Evolutionary conservation across 1,139 yeast genomes (phyloP).

Genomic region (Wickerhamomyces sp.): DNA sequence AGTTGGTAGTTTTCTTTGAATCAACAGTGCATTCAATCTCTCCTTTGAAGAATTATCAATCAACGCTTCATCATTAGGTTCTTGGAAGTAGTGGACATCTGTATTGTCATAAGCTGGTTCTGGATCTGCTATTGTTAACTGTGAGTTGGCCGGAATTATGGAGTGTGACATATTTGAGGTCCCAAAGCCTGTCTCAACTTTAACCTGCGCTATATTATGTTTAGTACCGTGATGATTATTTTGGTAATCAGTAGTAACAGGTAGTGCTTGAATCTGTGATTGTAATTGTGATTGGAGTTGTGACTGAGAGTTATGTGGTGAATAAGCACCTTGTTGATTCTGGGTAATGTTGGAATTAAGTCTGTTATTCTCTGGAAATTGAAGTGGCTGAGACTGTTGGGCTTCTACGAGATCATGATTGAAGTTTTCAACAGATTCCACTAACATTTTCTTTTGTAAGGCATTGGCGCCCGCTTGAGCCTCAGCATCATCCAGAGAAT

Average conservation of each 20-base stretch:
- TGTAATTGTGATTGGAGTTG: neutral
- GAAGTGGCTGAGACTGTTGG: neutral
- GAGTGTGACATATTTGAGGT: no score
- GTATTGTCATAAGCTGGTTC: neutral
- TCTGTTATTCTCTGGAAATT: no score
- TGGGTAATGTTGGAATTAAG: neutral
- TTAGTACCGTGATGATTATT: no score
- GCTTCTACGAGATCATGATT: neutral
- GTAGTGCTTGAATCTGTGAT: neutral
- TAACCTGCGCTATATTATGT: neutral
- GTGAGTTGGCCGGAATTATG: neutral
- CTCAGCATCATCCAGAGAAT: constrained; percentile 9
- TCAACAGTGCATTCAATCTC: constrained; percentile 10
- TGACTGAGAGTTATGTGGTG: neutral
- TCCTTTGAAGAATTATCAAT: constrained; percentile 15
- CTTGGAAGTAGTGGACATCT: constrained; percentile 1
- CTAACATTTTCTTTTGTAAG: constrained; percentile 1
- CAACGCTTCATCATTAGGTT: constrained; percentile 2
- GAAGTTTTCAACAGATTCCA: constrained; percentile 2
- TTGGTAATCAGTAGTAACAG: no score
- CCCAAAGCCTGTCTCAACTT: neutral
- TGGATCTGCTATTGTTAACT: neutral
- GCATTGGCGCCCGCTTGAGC: constrained; percentile 6
- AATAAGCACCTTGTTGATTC: neutral
- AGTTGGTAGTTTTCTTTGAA: constrained; percentile 6